These are phyloP conservation scores for Endothia cerciana DNA, from an alignment of 2,329 filamentous ascomycete genomes.

Conservation along the genomic window DNA sequence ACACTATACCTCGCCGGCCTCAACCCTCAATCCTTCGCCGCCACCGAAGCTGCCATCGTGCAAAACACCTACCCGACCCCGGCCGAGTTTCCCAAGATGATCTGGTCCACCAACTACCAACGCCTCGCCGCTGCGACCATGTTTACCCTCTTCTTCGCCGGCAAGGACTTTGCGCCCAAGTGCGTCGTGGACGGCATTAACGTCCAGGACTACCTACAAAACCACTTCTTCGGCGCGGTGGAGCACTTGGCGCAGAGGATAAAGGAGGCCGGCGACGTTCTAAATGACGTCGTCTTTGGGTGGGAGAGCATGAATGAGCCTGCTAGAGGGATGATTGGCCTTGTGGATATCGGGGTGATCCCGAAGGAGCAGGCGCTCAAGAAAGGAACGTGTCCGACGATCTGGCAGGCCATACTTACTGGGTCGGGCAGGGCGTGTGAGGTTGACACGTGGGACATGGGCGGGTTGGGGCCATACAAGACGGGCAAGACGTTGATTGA, in stretches of 20 bases:
- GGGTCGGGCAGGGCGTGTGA: slow-evolving; percentile 92
- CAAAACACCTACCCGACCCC: slow-evolving; percentile 92
- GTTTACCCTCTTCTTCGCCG: slow-evolving; percentile 93
- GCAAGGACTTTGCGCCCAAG: slow-evolving; percentile 90
- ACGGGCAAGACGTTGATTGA: slow-evolving; percentile 83
- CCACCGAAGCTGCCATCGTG: slow-evolving; percentile 88
- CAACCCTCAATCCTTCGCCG: slow-evolving; percentile 81
- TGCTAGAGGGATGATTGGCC: slow-evolving; percentile 83
- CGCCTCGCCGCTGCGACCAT: slow-evolving; percentile 86
- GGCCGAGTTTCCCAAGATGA: slow-evolving; percentile 93
- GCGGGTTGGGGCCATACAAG: slow-evolving; percentile 88
- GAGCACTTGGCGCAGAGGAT: slow-evolving; percentile 82
- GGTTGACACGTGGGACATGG: slow-evolving; percentile 91
- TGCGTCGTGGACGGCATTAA: slow-evolving; percentile 94
- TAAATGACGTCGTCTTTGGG: slow-evolving; percentile 85
- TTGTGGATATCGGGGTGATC: slow-evolving; percentile 78
- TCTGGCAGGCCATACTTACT: slow-evolving; percentile 90
- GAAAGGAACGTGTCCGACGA: slow-evolving; percentile 90
- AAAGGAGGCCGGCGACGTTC: slow-evolving; percentile 85
- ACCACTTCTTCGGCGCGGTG: slow-evolving; percentile 81
- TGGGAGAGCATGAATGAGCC: slow-evolving; percentile 98
- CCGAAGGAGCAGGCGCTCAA: slow-evolving; percentile 88
- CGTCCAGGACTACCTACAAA: slow-evolving; percentile 92
- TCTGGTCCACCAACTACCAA: slow-evolving; percentile 97
- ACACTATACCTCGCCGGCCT: slow-evolving; percentile 93